Evolutionary conservation across 164 flowering plant genomes (phyloP).

Genomic region (Annona squamosa): DNA sequence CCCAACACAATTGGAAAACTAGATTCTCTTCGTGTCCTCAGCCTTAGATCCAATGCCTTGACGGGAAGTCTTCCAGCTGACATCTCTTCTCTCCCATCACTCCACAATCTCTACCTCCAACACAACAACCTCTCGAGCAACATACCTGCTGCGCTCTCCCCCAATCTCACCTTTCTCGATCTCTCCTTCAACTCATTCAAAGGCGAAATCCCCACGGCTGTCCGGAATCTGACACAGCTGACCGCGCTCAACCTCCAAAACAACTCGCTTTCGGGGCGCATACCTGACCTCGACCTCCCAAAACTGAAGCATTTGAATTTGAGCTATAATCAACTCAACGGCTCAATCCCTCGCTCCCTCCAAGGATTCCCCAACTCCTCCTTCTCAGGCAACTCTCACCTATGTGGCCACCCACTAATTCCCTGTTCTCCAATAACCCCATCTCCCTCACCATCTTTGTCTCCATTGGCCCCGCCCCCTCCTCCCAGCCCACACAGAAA

Average conservation of each 20-base stretch:
- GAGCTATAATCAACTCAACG: constrained; percentile 47
- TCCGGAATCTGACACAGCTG: constrained; percentile 42
- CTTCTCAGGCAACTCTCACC: constrained; percentile 44
- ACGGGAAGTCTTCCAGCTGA: constrained; percentile 64
- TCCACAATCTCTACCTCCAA: constrained; percentile 53
- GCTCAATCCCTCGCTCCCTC: constrained; percentile 51
- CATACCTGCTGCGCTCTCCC: constrained; percentile 49
- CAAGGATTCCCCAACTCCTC: constrained; percentile 40
- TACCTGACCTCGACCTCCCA: constrained; percentile 40
- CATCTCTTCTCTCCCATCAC: constrained; percentile 58
- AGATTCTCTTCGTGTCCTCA: constrained; percentile 44
- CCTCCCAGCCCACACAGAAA: constrained; percentile 9
- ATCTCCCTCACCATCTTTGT: constrained; percentile 25
- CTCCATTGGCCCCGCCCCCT: constrained; percentile 22
- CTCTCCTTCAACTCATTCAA: constrained; percentile 66
- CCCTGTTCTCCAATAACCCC: constrained; percentile 32
- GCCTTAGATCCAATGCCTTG: constrained; percentile 74
- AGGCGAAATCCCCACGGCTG: constrained; percentile 49
- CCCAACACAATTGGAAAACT: constrained; percentile 45
- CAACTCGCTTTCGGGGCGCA: constrained; percentile 44
- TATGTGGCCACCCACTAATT: constrained; percentile 55
- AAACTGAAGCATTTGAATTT: constrained; percentile 41
- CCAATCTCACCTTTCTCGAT: constrained; percentile 45
- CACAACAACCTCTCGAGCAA: constrained; percentile 64
- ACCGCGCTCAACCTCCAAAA: constrained; percentile 39